Conservation (phyloP, 306 rosid genomes). For the Cicer pinnatifidum region DNA sequence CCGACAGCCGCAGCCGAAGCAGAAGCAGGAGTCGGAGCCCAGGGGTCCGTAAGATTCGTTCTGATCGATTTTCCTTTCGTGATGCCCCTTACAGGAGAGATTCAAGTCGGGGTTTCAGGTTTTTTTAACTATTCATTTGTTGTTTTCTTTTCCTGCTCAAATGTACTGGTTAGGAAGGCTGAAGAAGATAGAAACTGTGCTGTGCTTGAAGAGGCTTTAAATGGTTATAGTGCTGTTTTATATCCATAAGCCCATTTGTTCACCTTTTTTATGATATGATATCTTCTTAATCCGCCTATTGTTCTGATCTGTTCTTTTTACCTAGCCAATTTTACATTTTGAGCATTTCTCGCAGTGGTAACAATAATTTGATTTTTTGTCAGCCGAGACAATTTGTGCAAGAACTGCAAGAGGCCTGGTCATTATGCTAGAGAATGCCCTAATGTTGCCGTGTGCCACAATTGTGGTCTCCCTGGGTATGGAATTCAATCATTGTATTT, state of each 20-base stretch:
- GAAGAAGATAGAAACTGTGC: conserved; percentile 33
- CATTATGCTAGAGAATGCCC: conserved; percentile 98
- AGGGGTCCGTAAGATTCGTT: conserved; percentile 85
- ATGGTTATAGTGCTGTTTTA: conserved; percentile 18
- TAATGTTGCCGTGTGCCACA: conserved; percentile 97
- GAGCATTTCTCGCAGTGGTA: conserved; percentile 21
- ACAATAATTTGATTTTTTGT: conserved; percentile 38
- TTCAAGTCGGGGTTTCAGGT: conserved; percentile 98
- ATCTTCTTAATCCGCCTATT: conserved; percentile 34
- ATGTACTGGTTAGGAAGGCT: conserved; percentile 47
- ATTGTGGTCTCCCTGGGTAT: conserved; percentile 96
- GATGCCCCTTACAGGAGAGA: conserved; percentile 98
- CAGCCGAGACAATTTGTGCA: conserved; percentile 97
- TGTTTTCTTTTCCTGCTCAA: conserved; percentile 41
- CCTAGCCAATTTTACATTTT: conserved; percentile 23
- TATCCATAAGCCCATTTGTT: conserved; percentile 15
- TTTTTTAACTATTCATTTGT: conserved; percentile 53
- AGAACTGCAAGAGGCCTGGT: conserved; percentile 98
- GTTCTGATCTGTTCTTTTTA: conserved; percentile 23
- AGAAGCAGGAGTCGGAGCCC: conserved; percentile 97
- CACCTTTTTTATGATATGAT: conserved; percentile 15
- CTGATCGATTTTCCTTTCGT: conserved; percentile 93
- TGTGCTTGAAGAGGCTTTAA: conserved; percentile 43
- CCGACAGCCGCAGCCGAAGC: conserved; percentile 93
- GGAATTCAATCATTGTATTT: conserved; percentile 36